Conservation (phyloP, 345 rosid species). For the Gossypium ekmanianum region DNA sequence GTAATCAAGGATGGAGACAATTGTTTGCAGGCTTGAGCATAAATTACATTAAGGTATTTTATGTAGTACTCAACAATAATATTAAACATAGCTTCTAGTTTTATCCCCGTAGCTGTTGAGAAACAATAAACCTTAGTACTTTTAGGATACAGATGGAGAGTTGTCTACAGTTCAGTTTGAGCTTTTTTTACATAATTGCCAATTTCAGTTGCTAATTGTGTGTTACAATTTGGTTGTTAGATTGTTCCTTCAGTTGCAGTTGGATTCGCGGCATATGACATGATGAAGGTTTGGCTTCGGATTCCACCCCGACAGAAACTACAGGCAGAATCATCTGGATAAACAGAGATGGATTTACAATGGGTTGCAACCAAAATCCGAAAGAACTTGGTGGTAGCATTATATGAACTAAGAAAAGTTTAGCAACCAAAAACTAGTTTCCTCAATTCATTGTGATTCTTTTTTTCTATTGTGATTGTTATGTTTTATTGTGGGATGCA, state of each 20-base stretch:
- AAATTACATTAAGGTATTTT: conserved; percentile 76
- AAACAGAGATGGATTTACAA: conserved; percentile 7
- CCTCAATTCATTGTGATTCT: background rate
- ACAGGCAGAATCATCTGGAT: conserved; percentile 31
- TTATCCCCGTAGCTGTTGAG: background rate
- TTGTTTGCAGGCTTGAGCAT: conserved; percentile 94
- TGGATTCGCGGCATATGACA: conserved; percentile 84
- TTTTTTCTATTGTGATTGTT: background rate
- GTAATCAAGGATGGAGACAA: conserved; percentile 89
- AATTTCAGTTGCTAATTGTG: background rate
- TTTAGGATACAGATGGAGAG: background rate
- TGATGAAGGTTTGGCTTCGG: conserved; percentile 81
- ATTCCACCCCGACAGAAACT: conserved; percentile 68
- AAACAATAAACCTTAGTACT: background rate
- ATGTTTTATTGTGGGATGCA: too few species aligned
- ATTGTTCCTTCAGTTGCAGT: conserved; percentile 95
- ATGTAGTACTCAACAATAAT: background rate
- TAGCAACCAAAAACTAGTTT: background rate
- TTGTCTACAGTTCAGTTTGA: background rate
- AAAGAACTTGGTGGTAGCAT: background rate
- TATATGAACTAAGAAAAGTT: background rate
- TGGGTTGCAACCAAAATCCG: background rate
- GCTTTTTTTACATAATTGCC: background rate
- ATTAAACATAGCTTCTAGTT: background rate
- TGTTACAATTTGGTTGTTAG: conserved; percentile 30